Base-by-base conservation (phyloP, 192 early-diverging fungal species). In the Backusella parvicylindrica region DNA sequence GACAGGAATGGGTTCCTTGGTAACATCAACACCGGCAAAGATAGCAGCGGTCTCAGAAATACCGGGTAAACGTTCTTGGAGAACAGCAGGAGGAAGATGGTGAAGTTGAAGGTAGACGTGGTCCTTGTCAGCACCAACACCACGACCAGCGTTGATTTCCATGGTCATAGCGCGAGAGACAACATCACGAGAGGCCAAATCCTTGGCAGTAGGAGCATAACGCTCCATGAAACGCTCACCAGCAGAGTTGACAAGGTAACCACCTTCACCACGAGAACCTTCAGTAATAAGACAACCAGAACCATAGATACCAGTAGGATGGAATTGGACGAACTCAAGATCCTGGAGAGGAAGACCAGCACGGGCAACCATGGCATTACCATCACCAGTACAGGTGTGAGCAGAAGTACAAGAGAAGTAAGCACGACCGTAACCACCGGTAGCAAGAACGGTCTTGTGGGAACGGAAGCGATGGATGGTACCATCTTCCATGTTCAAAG, bases 151-250 rank as follows among this genome's bases (percentile, higher is more conserved):
- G 56, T 94, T 89, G 86, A 99, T 98, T 86, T 99, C 98, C 80
- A 99, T 88, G 50, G 98, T 98, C 95, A 99, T 98, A 63, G 94
- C 94, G 72, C 98, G 94, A 56, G 95, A 96, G n/a, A 99, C 96
- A 63, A 99, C 98, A 77, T 99, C 98, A 80, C 96, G 93, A 43
- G 95, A 96, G n/a, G 98, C 96, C 65, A 99, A 84, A 88, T 99
- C 98, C 89, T 95, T 96, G 79, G 98, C 98, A 30, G 94, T 97
- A 63, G 98, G 98, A 64, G 98, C 96, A 84, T 99, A 99, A 81
- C 97, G 91, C 87, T 97, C 97, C 98, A 99, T 99, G 88, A 98
- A 99, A 79, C 95, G 93, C 86, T 98, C 98, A 83, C 97, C 97
- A 82, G 95, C 84, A 53, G 91, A 90, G 91, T 99, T 99, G 80